Conservation (phyloP, 2,329 filamentous ascomycete species). For the Zymoseptoria passerinii region DNA sequence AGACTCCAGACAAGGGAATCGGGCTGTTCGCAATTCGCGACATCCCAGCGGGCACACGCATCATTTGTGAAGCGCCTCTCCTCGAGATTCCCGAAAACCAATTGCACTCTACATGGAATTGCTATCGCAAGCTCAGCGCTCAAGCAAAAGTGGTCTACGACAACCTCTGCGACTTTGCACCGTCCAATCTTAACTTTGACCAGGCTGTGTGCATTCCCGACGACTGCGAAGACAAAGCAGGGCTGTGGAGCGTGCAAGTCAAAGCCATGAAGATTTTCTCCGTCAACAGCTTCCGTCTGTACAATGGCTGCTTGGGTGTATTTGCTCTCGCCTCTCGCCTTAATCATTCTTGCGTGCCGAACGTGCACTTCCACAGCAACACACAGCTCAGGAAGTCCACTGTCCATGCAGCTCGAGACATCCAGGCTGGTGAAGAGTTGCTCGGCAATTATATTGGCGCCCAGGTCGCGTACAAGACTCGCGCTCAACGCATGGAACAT, state of each 20-base stretch:
- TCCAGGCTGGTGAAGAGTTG: slow-evolving; percentile 25
- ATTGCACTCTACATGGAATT: slow-evolving; percentile 10
- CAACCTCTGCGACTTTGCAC: slow-evolving; percentile 12
- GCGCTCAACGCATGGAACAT: slow-evolving; percentile 12
- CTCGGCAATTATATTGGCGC: slow-evolving; percentile 18
- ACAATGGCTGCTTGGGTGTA: slow-evolving; percentile 9
- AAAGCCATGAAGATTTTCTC: slow-evolving; percentile 22
- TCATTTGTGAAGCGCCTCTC: slow-evolving; percentile 21
- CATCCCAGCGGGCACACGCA: slow-evolving; percentile 20
- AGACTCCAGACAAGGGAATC: slow-evolving; percentile 15
- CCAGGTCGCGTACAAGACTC: slow-evolving; percentile 3
- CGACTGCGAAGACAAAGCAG: slow-evolving; percentile 1
- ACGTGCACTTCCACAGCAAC: slow-evolving; percentile 15
- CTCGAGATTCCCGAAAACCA: slow-evolving; percentile 11
- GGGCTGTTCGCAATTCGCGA: slow-evolving; percentile 19
- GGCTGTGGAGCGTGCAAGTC: slow-evolving; percentile 9
- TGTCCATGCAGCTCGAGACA: slow-evolving; percentile 24
- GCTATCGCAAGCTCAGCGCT: slow-evolving; percentile 15
- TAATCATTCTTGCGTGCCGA: slow-evolving; percentile 22
- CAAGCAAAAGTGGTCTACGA: slow-evolving; percentile 15
- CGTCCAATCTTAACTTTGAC: slow-evolving; percentile 14
- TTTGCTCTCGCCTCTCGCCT: slow-evolving; percentile 13
- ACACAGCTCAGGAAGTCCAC: slow-evolving; percentile 9
- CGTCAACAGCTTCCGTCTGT: slow-evolving; percentile 19
- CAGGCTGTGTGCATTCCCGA: slow-evolving; percentile 9